Base-by-base conservation (phyloP, 2,329 filamentous ascomycete genomes). In the Sclerotinia nivalis region DNA sequence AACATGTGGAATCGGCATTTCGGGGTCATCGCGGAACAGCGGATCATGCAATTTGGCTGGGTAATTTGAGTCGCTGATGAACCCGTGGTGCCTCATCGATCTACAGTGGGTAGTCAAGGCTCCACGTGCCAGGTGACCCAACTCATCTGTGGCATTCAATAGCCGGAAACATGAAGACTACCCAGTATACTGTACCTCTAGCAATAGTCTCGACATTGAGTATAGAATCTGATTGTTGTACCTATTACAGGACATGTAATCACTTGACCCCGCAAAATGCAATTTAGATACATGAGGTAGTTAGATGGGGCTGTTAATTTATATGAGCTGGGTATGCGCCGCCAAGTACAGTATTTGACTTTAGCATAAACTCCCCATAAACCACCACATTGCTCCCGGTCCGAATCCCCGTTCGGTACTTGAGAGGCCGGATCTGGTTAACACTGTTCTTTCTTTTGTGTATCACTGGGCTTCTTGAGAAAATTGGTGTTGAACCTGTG, bases 341-440 rank as follows among this genome's bases (percentile, higher is more conserved):
- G 40, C 50, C 37, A 62, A 62, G 47, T 52, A 22, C 31, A 65
- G 47, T 47, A 64, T 69, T 61, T 47, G 66, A 64, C 37, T 69
- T 69, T 69, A 69, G 67, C 58, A 69, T 69, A 65, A 65, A 69
- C 55, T 50, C 66, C 49, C 58, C 37, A 54, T 25, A 69, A 47
- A 22, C 52, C 43, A 64, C 49, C 40, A 55, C 50, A 37, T 47
- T 65, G 40, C 49, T 55, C 47, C 31, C 67, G 67, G 67, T 45
- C 67, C 58, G 59, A 69, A 37, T 34, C 54, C 43, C 67, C 37
- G 37, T 40, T 28, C 31, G n/a, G 47, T 40, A 65, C 61, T 40
- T 52, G n/a, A 64, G n/a, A 9, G 61, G 49, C 8, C 10, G 31
- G 31, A 37, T 65, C 34, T 52, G 10, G 18, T 28, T 52, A 15